A percentile compares a stretch with the other conserved stretches of the same genome.
Conservation (phyloP, 306 rosid genomes). For the Neltuma alba region DNA sequence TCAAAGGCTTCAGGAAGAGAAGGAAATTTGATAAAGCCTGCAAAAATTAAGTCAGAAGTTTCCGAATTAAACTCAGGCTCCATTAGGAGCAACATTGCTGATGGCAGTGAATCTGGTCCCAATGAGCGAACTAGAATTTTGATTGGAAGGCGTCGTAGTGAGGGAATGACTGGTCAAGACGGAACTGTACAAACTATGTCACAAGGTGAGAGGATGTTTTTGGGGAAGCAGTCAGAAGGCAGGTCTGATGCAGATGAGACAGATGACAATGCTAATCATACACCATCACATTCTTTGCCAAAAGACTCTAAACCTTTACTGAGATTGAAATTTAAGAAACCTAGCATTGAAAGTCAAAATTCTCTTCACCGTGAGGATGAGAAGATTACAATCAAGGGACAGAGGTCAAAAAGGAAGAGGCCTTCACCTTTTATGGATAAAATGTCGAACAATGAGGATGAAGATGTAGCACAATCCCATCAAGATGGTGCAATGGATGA, state of each 20-base stretch:
- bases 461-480: slow-evolving; percentile 49
- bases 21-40: slow-evolving; percentile 71
- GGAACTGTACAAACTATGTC: slow-evolving; percentile 41
- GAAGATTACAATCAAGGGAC: slow-evolving; percentile 80
- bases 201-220: slow-evolving; percentile 50
- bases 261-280: slow-evolving; percentile 50
- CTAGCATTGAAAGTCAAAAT: slow-evolving; percentile 67
- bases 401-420: slow-evolving; percentile 93
- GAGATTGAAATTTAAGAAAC: slow-evolving; percentile 83
- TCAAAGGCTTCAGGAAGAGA: slow-evolving; percentile 70
- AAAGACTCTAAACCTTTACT: slow-evolving; percentile 80
- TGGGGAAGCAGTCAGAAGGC: slow-evolving; percentile 66
- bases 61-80: slow-evolving; percentile 44
- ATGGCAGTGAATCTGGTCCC: slow-evolving; percentile 49
- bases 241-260: slow-evolving; percentile 52
- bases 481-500: slow-evolving; percentile 72
- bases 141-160: slow-evolving; percentile 48
- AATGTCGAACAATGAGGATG: slow-evolving; percentile 52
- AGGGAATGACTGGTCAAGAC: slow-evolving; percentile 46
- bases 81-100: slow-evolving; percentile 54
- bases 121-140: slow-evolving; percentile 40
- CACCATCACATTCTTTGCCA: slow-evolving; percentile 60
- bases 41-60: slow-evolving; percentile 65
- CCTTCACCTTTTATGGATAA: slow-evolving; percentile 77
- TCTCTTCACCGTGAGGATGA: slow-evolving; percentile 74